Evolutionary conservation across 768 basidiomycete species (phyloP), one percentile per base, ranked within the genome.

Genomic region (Hortiboletus flavorubellus): DNA sequence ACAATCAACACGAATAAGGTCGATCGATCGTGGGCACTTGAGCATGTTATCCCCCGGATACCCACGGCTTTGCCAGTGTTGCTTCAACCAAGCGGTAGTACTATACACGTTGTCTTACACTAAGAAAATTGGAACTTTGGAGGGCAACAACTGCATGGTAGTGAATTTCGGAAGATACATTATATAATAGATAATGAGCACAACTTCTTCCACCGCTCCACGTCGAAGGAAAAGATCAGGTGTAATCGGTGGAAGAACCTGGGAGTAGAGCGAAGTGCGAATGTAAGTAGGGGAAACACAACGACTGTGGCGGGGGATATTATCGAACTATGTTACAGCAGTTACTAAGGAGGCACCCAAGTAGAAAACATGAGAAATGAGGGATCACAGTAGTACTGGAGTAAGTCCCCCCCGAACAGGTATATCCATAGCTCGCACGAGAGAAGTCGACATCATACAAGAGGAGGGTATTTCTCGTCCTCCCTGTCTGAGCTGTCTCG

Each of bases 401-500:
- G 29, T 48, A 54, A 4, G 8, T 12, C 11, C 38, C 12, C 40
- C 40, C 42, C 40, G 10, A 52, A 53, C 35, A 49, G 51, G 48
- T 66, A 55, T 59, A 61, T 55, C 42, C 44, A 18, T 39, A 16
- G 29, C 50, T 44, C 37, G 21, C 44, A 41, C 34, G 14, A 12
- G 5, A 23, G 21, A 18, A 14, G 8, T 31, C 3, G 33, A 55
- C 9, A 39, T 64, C 51, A 68, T 44, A 49, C 54, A 3, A 61
- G 26, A 5, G 49, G 11, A 0, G 26, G 41, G 45, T 56, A 60
- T 44, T 63, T 68, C 16, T 56, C 54, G 26, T 67, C 63, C 12
- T 46, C 48, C 21, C 41, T 55, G 31, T 68, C 67, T 0, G 53
- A 42, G 26, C 58, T 62, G 9, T 59, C 68, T 26, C 56, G 56